phyloP scores from a whole-genome alignment of 2,329 filamentous ascomycete species.

The Ilyonectria robusta region DNA sequence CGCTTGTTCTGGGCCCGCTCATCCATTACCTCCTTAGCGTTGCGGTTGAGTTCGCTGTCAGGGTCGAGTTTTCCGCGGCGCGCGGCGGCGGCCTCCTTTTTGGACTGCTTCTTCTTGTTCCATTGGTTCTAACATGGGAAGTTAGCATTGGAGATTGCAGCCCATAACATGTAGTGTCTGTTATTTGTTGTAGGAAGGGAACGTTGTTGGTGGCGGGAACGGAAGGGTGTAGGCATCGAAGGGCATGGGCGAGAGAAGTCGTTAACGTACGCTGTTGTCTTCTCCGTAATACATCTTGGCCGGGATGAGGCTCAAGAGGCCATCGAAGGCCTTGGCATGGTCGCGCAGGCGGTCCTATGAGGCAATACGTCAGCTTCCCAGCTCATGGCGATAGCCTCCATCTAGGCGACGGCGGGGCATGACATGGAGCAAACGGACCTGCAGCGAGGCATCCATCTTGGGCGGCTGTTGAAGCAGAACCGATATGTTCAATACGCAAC shows the following conservation, averaged over 20 bases:
- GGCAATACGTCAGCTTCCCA: slow-evolving; percentile 39
- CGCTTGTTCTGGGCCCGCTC: slow-evolving; percentile 84
- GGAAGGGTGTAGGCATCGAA: slow-evolving; percentile 8
- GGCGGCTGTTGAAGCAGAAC: neutral
- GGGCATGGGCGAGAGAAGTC: slow-evolving; percentile 19
- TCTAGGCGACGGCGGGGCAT: slow-evolving; percentile 45
- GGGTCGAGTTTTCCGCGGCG: slow-evolving; percentile 93
- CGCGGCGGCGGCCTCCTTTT: slow-evolving; percentile 85
- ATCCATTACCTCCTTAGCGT: slow-evolving; percentile 93
- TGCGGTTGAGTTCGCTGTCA: slow-evolving; percentile 83
- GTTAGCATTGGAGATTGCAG: slow-evolving; percentile 34
- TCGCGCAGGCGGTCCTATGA: slow-evolving; percentile 69
- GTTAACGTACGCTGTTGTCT: slow-evolving; percentile 81
- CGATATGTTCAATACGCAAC: neutral
- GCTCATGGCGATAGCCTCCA: slow-evolving; percentile 25
- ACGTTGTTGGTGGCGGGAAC: slow-evolving; percentile 15
- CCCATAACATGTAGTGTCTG: neutral
- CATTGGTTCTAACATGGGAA: slow-evolving; percentile 82
- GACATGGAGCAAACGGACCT: slow-evolving; percentile 57
- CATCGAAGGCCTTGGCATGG: slow-evolving; percentile 84
- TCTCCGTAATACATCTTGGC: slow-evolving; percentile 92
- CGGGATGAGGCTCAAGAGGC: slow-evolving; percentile 87
- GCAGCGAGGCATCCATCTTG: slow-evolving; percentile 62
- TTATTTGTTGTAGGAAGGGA: neutral
- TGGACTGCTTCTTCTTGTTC: slow-evolving; percentile 94